Evolutionary conservation across 352 stramenopile genomes (phyloP).

Genomic region (Aphanomyces cochlioides): DNA sequence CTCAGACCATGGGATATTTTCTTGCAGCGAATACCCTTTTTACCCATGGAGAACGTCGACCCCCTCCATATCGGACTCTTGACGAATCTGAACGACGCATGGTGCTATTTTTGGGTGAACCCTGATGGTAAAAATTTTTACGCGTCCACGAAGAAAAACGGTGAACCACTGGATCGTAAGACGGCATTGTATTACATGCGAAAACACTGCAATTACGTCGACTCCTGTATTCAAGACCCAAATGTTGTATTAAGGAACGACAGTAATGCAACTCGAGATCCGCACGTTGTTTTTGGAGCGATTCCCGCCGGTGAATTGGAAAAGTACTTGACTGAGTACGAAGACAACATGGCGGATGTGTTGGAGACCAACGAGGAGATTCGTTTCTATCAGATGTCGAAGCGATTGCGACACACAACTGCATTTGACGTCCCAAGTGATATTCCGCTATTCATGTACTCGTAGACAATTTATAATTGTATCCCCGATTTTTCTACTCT

Average conservation of each 20-base stretch:
- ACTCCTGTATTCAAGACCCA: not conserved
- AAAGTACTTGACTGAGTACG: not conserved
- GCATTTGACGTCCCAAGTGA: not conserved
- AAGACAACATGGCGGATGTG: conserved; percentile 7
- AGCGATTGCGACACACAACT: not conserved
- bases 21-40: conserved; percentile 2
- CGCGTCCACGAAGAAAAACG: not conserved
- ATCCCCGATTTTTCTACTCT: no score
- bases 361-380: not conserved
- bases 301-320: no score
- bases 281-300: no score
- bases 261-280: not conserved
- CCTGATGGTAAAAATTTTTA: not conserved
- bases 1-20: not conserved
- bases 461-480: not conserved
- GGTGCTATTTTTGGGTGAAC: not conserved
- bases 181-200: not conserved
- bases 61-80: not conserved
- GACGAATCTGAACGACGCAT: conserved; percentile 2
- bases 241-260: not conserved
- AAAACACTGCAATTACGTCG: conserved; percentile 9
- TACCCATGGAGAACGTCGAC: not conserved
- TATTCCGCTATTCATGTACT: not conserved
- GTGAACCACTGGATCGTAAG: not conserved
- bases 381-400: not conserved